Base-by-base conservation (phyloP, 164 flowering plant species). In the Brasenia schreberi region DNA sequence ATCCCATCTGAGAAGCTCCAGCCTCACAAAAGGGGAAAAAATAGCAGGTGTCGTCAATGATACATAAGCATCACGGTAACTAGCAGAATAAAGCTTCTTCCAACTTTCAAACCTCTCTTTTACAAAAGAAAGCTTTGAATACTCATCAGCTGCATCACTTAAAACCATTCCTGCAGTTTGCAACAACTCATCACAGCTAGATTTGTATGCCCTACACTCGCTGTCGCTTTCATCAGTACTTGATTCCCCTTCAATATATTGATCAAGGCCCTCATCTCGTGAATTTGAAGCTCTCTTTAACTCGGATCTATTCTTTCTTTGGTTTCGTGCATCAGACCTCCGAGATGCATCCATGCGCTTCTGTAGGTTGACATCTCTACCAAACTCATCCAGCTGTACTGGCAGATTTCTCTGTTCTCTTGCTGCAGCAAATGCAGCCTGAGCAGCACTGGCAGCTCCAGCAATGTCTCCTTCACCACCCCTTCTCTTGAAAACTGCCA, bases 141-240 rank as follows among this genome's bases (percentile, higher is more conserved):
- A 91, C 63, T 89, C 96, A 70, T 89, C 90, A 49, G 84, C 70
- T 23, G 94, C 97, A 79, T 91, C 96, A 78, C 89, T 83, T 71
- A 94, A 88, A 66, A 94, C 71, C 42, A 85, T 76, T 45, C 75
- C 88, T 66, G 96, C 93, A 72, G 82, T 81, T 78, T 83, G 85
- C 56, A 94, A 87, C 72, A 89, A 71, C 72, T 65, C 58, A 44
- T 84, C 75, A 27, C 84, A 83, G 67, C 76, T 80, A 33, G 93
- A 85, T 66, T 81, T 71, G 65, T 89, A 89, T 42, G 91, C 89
- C 33, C 71, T 67, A 73, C 72, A 82, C 80, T 94, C 97, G 71
- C 83, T 82, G 65, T 94, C 99, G 72, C 99, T 94, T 73, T 92
- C 97, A 82, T 94, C 99, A 68, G 99, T 87, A 79, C 96, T 94